These are phyloP conservation scores for Leccinum angustisporum DNA, from an alignment of 1,284 basidiomycete species.

Conservation along the genomic window DNA sequence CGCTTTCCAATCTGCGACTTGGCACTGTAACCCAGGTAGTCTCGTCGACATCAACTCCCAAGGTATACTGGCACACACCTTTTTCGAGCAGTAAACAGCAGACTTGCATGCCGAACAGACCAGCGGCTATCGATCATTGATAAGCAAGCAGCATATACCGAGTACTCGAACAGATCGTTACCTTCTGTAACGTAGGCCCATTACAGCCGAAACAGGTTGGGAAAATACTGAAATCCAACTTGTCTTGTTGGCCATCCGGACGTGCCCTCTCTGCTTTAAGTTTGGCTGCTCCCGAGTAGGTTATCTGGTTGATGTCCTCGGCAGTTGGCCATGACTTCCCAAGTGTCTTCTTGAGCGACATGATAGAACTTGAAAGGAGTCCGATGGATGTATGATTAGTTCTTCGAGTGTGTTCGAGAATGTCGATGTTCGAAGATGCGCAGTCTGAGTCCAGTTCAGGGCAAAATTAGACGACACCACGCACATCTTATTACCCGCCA, in stretches of 20 bases:
- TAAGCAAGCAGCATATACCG: not conserved
- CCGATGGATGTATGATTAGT: not conserved
- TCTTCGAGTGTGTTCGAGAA: not conserved
- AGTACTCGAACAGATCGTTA: slow-evolving; percentile 3
- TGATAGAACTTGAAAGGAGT: slow-evolving; percentile 7
- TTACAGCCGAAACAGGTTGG: slow-evolving; percentile 27
- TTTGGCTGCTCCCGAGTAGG: slow-evolving; percentile 30
- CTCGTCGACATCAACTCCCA: not conserved
- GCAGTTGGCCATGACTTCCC: slow-evolving; percentile 23
- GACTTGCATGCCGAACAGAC: slow-evolving; percentile 34
- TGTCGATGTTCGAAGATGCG: not conserved
- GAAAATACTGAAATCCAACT: slow-evolving; percentile 29
- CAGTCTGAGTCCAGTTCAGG: not conserved
- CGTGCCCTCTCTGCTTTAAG: slow-evolving; percentile 29
- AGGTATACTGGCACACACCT: slow-evolving; percentile 10
- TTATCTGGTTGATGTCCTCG: slow-evolving; percentile 29
- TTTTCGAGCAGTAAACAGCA: slow-evolving; percentile 33
- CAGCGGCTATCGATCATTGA: slow-evolving; percentile 19
- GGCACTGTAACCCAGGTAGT: slow-evolving; percentile 23
- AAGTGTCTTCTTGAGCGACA: slow-evolving; percentile 19
- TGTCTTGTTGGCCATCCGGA: slow-evolving; percentile 30
- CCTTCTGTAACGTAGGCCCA: slow-evolving; percentile 22
- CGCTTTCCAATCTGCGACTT: slow-evolving; percentile 32
- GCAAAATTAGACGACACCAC: not conserved
- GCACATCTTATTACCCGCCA: not conserved